Evolutionary conservation across 352 stramenopile species (phyloP).

Genomic region (Salisapilia sapeloensis): DNA sequence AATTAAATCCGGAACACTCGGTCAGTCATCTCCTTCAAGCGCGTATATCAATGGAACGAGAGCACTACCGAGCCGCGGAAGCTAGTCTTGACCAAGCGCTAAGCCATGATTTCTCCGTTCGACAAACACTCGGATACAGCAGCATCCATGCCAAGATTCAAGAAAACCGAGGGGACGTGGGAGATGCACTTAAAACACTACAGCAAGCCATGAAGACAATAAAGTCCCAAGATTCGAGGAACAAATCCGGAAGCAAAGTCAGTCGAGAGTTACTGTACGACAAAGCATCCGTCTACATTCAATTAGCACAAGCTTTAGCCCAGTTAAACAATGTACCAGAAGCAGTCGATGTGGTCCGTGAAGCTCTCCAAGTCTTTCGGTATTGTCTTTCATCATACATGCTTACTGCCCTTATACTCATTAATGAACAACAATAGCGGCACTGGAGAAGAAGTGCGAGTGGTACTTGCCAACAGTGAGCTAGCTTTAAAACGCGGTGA

Average conservation of each 20-base stretch:
- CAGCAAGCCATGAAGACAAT: constrained; percentile 65
- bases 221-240: constrained; percentile 1
- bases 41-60: constrained; percentile 57
- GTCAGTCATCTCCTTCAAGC: constrained; percentile 74
- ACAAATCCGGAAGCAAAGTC: constrained; percentile 2
- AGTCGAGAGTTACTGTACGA: constrained; percentile 39
- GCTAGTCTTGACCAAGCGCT: constrained; percentile 76
- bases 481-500: constrained; percentile 82
- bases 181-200: constrained; percentile 64
- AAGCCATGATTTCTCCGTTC: constrained; percentile 79
- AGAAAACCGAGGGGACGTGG: constrained; percentile 51
- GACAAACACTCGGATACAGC: constrained; percentile 68
- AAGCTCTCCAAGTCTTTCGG: constrained; percentile 57
- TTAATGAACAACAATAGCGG: constrained; percentile 10
- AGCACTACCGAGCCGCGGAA: constrained; percentile 55
- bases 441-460: constrained; percentile 77
- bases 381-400: constrained; percentile 3
- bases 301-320: constrained; percentile 62
- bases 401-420: background rate
- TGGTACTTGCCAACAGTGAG: constrained; percentile 84
- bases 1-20: constrained; percentile 56
- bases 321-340: constrained; percentile 61
- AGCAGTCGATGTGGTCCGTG: constrained; percentile 39
- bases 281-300: constrained; percentile 78
- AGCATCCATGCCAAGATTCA: constrained; percentile 80